Conservation (phyloP, 2,329 filamentous ascomycete genomes). For the Fusarium burgessii region DNA sequence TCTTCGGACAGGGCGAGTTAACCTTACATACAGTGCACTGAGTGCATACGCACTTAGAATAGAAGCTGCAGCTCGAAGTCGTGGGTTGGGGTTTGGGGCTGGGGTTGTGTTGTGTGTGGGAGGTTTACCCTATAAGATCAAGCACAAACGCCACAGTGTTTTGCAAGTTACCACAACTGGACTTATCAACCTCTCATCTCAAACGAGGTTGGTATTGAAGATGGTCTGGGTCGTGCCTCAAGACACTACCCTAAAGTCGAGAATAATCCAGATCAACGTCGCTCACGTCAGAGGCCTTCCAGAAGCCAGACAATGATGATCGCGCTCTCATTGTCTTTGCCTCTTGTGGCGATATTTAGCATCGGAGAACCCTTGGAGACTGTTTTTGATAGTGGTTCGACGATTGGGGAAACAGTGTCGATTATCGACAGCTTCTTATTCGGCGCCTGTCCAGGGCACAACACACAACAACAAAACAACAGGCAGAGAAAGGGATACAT, state of each 20-base stretch:
- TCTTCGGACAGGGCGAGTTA: slow-evolving; percentile 32
- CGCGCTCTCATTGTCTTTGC: slow-evolving; percentile 20
- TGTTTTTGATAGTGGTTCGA: slow-evolving; percentile 23
- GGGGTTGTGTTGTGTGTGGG: slow-evolving; percentile 16
- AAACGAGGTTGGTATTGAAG: slow-evolving; percentile 21
- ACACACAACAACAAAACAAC: slow-evolving; percentile 17
- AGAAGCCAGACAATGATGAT: slow-evolving; percentile 29
- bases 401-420: slow-evolving; percentile 28
- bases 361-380: slow-evolving; percentile 9
- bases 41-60: neutral
- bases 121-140: slow-evolving; percentile 15
- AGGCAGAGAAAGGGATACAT: slow-evolving; percentile 7
- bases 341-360: slow-evolving; percentile 31
- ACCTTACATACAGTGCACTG: slow-evolving; percentile 10
- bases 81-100: slow-evolving; percentile 23
- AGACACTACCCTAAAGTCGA: slow-evolving; percentile 28
- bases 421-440: slow-evolving; percentile 32
- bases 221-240: slow-evolving; percentile 24
- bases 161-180: slow-evolving; percentile 1
- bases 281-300: slow-evolving; percentile 26
- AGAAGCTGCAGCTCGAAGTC: slow-evolving; percentile 17
- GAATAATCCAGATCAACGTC: neutral
- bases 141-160: slow-evolving; percentile 24
- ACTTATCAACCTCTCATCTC: slow-evolving; percentile 27
- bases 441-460: slow-evolving; percentile 28